Evolutionary conservation across 768 basidiomycete species (phyloP).

Genomic region (Leucosporidium creatinivorum): DNA sequence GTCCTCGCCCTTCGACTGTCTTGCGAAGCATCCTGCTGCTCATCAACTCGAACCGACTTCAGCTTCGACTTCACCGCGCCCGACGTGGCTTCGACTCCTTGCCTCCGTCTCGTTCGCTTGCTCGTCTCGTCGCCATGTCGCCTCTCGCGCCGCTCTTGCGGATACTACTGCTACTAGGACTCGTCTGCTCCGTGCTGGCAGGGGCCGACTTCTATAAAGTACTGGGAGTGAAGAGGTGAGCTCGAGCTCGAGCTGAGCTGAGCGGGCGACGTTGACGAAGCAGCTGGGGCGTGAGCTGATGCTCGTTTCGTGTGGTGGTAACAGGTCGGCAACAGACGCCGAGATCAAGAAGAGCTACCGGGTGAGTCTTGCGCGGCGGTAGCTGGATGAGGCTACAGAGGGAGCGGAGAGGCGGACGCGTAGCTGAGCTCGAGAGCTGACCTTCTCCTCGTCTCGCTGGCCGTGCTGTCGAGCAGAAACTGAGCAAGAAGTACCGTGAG

Average conservation of each 20-base stretch:
- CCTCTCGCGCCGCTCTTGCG: neutral
- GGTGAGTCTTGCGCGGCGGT: neutral
- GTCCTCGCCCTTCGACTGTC: too few relatives aligned
- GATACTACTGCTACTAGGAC: constrained; percentile 17
- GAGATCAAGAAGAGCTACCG: constrained; percentile 22
- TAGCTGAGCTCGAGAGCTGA: constrained; percentile 4
- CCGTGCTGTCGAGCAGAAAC: constrained; percentile 21
- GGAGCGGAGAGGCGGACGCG: too few relatives aligned
- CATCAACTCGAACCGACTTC: too few relatives aligned
- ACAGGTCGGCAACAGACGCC: constrained; percentile 6
- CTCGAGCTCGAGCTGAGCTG: neutral
- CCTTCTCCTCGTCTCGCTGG: neutral
- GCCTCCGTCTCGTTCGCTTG: too few relatives aligned
- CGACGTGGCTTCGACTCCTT: too few relatives aligned
- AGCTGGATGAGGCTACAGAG: neutral
- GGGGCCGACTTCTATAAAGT: constrained; percentile 71
- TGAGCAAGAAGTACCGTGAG: constrained; percentile 28
- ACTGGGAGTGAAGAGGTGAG: constrained; percentile 49
- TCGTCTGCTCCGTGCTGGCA: constrained; percentile 41
- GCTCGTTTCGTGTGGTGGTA: neutral
- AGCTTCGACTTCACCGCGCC: too few relatives aligned
- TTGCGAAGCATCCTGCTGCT: too few relatives aligned
- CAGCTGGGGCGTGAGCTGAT: neutral
- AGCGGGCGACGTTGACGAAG: too few relatives aligned
- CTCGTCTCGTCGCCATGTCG: too few relatives aligned